Evolutionary conservation across 2,329 filamentous ascomycete species (phyloP).

Genomic region (Curvularia eragrostidis): DNA sequence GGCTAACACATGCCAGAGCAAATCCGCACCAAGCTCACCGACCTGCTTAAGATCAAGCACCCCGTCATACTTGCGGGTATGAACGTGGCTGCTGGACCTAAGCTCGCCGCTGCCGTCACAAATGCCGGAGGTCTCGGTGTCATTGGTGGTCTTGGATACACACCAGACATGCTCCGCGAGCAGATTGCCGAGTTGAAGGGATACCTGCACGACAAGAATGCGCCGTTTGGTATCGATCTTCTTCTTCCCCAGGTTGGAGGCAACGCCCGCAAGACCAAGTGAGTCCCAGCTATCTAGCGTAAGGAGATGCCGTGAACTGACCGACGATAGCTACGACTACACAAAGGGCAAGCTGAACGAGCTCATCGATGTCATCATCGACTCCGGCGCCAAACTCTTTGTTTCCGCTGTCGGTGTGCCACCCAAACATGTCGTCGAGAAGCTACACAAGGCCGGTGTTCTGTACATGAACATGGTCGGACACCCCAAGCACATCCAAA

Average conservation of each 20-base stretch:
- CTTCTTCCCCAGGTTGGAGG: constrained; percentile 94
- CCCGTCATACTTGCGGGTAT: constrained; percentile 95
- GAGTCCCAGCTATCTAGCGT: constrained; percentile 26
- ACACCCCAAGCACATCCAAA: constrained; percentile 98
- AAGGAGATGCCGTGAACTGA: constrained; percentile 8
- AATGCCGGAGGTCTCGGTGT: constrained; percentile 97
- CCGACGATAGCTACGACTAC: constrained; percentile 84
- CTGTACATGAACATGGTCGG: constrained; percentile 99
- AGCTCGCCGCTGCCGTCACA: constrained; percentile 93
- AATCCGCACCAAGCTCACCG: constrained; percentile 89
- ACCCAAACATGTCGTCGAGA: constrained; percentile 85
- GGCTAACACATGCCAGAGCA: constrained; percentile 65
- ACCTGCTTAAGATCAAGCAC: constrained; percentile 98
- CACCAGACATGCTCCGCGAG: constrained; percentile 94
- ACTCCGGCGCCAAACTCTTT: constrained; percentile 88
- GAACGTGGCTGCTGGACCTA: constrained; percentile 97
- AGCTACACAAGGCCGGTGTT: constrained; percentile 83
- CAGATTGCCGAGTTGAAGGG: constrained; percentile 95
- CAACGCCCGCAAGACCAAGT: constrained; percentile 94
- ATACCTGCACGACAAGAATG: constrained; percentile 86
- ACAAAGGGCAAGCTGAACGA: constrained; percentile 97
- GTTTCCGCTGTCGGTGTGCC: constrained; percentile 96
- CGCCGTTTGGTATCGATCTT: constrained; percentile 93
- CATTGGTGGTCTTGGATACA: constrained; percentile 94
- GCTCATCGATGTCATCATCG: constrained; percentile 90